Percentiles rank a stretch among this genome's conserved stretches.
phyloP scores from a whole-genome alignment of 2,329 filamentous ascomycete genomes.

The Laburnicola sp. region DNA sequence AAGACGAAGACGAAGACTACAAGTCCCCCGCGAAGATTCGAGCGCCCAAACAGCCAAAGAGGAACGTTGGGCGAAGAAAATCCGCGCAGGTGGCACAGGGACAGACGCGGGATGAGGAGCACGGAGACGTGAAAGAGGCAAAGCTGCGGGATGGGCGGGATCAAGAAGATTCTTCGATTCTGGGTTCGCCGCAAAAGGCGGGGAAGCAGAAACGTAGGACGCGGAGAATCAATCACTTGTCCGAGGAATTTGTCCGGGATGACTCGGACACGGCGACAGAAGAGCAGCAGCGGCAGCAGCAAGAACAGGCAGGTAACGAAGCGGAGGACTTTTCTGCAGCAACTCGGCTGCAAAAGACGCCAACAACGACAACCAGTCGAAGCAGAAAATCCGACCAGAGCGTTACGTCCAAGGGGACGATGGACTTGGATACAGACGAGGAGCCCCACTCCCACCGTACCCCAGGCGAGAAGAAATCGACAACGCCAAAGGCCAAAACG shows the following conservation, averaged over 20 bases:
- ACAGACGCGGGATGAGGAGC: not conserved
- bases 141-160: not conserved
- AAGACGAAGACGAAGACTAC: not conserved
- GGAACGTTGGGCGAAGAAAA: not conserved
- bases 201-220: slow-evolving; percentile 10
- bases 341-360: slow-evolving; percentile 1
- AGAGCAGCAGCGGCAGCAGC: too few relatives aligned
- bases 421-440: not conserved
- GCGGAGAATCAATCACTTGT: slow-evolving; percentile 10
- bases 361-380: not conserved
- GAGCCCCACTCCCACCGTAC: too few relatives aligned
- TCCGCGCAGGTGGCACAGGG: not conserved
- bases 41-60: not conserved
- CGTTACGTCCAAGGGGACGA: slow-evolving; percentile 9
- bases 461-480: slow-evolving; percentile 14
- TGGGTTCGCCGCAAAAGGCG: not conserved
- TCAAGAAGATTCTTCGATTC: not conserved
- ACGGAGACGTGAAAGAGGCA: not conserved
- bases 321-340: too few relatives aligned
- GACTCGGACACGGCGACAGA: slow-evolving; percentile 11
- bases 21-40: too few relatives aligned
- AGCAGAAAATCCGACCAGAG: slow-evolving; percentile 8
- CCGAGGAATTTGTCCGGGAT: slow-evolving; percentile 14
- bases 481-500: slow-evolving; percentile 14
- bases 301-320: too few relatives aligned